Evolutionary conservation across 2,329 filamentous ascomycete genomes (phyloP).

Genomic region (Fusarium guadeloupense): DNA sequence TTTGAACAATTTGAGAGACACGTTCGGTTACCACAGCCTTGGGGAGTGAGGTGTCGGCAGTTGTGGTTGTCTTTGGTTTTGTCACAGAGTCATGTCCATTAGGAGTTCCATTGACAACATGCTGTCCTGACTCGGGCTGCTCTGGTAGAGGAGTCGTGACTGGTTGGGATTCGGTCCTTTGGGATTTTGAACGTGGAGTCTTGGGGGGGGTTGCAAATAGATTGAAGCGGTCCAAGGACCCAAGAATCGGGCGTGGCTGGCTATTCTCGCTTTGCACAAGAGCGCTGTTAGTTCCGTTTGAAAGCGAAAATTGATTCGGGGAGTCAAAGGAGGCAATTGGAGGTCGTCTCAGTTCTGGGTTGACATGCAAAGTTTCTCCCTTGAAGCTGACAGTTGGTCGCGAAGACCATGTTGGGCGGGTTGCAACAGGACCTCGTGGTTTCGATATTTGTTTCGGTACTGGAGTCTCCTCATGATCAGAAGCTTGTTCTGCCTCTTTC

Average conservation of each 20-base stretch:
- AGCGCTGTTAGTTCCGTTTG: conserved; percentile 26
- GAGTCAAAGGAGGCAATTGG: conserved; percentile 31
- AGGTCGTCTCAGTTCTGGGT: conserved; percentile 40
- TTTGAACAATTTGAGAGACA: conserved; percentile 42
- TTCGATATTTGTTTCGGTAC: conserved; percentile 10
- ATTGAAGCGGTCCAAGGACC: conserved; percentile 19
- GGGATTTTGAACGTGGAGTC: conserved; percentile 15
- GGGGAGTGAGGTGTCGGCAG: conserved; percentile 24
- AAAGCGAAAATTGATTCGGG: conserved; percentile 12
- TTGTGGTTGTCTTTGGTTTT: conserved; percentile 14
- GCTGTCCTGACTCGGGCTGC: neutral
- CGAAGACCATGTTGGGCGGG: conserved; percentile 27
- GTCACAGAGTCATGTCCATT: neutral
- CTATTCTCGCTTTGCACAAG: conserved; percentile 36
- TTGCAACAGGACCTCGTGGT: conserved; percentile 29
- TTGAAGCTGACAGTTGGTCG: conserved; percentile 39
- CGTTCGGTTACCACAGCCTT: conserved; percentile 28
- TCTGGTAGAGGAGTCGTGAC: neutral
- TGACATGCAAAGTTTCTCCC: conserved; percentile 25
- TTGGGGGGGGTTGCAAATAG: conserved; percentile 18
- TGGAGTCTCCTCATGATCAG: conserved; percentile 1
- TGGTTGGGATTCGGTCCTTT: conserved; percentile 6
- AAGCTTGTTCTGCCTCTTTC: neutral
- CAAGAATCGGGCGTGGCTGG: conserved; percentile 36
- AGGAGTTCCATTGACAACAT: neutral